A percentile compares a stretch with the other conserved stretches of the same genome.
Evolutionary conservation across 1,284 basidiomycete genomes (phyloP).

Genomic region (Coniferiporia sulphurascens): DNA sequence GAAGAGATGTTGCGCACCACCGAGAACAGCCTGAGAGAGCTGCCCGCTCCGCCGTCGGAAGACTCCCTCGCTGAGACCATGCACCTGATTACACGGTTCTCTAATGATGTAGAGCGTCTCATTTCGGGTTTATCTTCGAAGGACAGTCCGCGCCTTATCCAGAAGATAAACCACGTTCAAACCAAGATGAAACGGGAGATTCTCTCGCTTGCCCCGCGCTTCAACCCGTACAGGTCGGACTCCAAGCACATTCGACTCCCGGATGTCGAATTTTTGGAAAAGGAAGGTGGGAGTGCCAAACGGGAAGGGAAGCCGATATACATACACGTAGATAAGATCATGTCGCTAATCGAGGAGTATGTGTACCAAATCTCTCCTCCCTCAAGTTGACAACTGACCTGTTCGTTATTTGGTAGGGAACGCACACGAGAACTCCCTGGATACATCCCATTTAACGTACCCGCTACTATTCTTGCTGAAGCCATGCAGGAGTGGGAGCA

Average conservation of each 20-base stretch:
- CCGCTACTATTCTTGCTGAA: constrained; percentile 41
- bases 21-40: constrained; percentile 28
- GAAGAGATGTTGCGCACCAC: constrained; percentile 40
- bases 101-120: constrained; percentile 37
- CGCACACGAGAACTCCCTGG: constrained; percentile 65
- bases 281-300: constrained; percentile 31
- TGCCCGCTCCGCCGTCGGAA: constrained; percentile 49
- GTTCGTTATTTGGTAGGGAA: constrained; percentile 36
- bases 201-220: constrained; percentile 47
- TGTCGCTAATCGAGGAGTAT: constrained; percentile 43
- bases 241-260: neutral
- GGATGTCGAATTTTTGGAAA: constrained; percentile 3
- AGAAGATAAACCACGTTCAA: constrained; percentile 47
- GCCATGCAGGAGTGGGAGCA: constrained; percentile 45
- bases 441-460: constrained; percentile 59
- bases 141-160: constrained; percentile 41
- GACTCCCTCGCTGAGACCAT: constrained; percentile 55
- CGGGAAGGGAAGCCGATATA: constrained; percentile 17
- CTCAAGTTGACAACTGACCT: neutral
- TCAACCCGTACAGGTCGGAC: constrained; percentile 30
- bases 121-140: constrained; percentile 47
- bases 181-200: constrained; percentile 44
- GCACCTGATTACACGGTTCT: constrained; percentile 41
- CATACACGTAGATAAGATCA: constrained; percentile 55
- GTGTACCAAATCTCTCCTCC: constrained; percentile 25